Evolutionary conservation across 768 basidiomycete genomes (phyloP).

Genomic region (Butyriboletus loyo): DNA sequence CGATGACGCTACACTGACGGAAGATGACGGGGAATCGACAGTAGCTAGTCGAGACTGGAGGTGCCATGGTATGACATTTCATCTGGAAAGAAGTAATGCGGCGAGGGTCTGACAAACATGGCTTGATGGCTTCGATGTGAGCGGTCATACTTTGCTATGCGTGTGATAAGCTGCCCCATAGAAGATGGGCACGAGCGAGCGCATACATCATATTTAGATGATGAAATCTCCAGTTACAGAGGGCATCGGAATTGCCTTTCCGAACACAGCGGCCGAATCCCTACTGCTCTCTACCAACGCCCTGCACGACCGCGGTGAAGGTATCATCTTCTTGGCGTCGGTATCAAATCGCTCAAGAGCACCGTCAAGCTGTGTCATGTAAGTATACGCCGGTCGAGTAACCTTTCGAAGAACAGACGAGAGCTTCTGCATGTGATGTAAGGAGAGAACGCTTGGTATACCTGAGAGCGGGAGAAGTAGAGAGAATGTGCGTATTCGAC

Average conservation of each 20-base stretch:
- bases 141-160: constrained; percentile 81
- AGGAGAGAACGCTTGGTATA: constrained; percentile 85
- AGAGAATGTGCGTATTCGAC: constrained; percentile 91
- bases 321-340: constrained; percentile 63
- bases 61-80: constrained; percentile 20
- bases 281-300: constrained; percentile 79
- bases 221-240: constrained; percentile 74
- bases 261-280: constrained; percentile 79
- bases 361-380: constrained; percentile 81
- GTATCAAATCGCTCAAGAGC: constrained; percentile 91
- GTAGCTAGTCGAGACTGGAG: constrained; percentile 21
- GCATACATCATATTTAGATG: constrained; percentile 70
- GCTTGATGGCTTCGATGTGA: constrained; percentile 65
- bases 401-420: constrained; percentile 80
- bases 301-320: constrained; percentile 70
- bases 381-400: constrained; percentile 77
- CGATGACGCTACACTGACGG: constrained; percentile 27
- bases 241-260: constrained; percentile 84
- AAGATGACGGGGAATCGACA: constrained; percentile 27
- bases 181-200: constrained; percentile 82
- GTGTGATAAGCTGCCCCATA: constrained; percentile 80
- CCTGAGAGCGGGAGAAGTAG: constrained; percentile 87
- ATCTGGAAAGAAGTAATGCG: constrained; percentile 34
- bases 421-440: constrained; percentile 83
- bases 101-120: constrained; percentile 51